These are phyloP conservation scores for Puya raimondii DNA, from an alignment of 176 grass and related monocot genomes.

Conservation along the genomic window DNA sequence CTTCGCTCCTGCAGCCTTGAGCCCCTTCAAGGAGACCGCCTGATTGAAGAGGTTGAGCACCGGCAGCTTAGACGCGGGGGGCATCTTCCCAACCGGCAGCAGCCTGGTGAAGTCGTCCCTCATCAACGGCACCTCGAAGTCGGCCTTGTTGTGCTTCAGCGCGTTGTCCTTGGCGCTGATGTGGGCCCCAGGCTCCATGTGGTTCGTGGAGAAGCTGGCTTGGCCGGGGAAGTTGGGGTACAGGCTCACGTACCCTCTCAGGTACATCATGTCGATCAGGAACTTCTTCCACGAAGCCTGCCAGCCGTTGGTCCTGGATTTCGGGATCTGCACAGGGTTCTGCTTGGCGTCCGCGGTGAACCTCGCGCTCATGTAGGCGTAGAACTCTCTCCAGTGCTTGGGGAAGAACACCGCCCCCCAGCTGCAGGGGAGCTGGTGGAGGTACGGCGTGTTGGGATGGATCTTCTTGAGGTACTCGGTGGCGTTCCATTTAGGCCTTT, in stretches of 20 bases:
- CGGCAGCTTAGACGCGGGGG: constrained; percentile 70
- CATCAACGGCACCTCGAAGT: constrained; percentile 87
- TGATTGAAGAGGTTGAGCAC: constrained; percentile 94
- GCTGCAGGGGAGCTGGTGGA: constrained; percentile 99
- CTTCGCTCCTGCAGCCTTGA: constrained; percentile 85
- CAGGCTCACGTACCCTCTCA: constrained; percentile 73
- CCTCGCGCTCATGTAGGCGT: constrained; percentile 74
- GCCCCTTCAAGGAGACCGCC: constrained; percentile 63
- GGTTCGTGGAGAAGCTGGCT: constrained; percentile 93
- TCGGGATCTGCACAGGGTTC: constrained; percentile 83
- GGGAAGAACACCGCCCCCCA: constrained; percentile 99
- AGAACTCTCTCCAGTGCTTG: constrained; percentile 98
- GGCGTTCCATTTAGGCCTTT: constrained; percentile 74
- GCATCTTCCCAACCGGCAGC: constrained; percentile 71
- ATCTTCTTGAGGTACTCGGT: constrained; percentile 55
- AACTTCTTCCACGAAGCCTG: constrained; percentile 99
- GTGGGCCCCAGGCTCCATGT: constrained; percentile 98
- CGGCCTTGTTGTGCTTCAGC: constrained; percentile 51
- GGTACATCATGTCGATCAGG: constrained; percentile 99
- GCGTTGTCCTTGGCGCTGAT: constrained; percentile 85
- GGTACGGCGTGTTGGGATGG: constrained; percentile 86
- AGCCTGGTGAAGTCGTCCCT: constrained; percentile 60
- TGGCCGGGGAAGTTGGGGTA: constrained; percentile 92
- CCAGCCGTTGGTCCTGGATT: constrained; percentile 88
- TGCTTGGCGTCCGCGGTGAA: constrained; percentile 88